These are phyloP conservation scores for Thalassia testudinum DNA, from an alignment of 116 monocot species.

Conservation along the genomic window DNA sequence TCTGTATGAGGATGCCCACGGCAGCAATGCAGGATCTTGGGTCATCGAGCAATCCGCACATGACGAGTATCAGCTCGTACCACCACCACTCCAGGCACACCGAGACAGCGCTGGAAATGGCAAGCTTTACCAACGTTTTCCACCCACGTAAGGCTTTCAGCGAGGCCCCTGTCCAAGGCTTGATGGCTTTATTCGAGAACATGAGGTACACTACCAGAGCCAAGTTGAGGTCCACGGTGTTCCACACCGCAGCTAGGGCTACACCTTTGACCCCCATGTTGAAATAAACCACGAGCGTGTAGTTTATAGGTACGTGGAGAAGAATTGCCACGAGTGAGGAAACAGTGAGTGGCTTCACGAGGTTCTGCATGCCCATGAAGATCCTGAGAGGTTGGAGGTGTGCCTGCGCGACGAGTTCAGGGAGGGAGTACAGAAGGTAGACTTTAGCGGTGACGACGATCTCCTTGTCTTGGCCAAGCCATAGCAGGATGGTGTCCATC, in stretches of 20 bases:
- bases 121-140: neutral
- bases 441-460: conserved; percentile 18
- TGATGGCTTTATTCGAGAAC: conserved; percentile 11
- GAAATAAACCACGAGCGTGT: conserved; percentile 26
- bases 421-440: conserved; percentile 32
- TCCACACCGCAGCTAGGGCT: conserved; percentile 17
- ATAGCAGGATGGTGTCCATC: conserved; percentile 20
- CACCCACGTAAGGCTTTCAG: conserved; percentile 3
- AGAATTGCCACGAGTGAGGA: conserved; percentile 13
- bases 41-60: conserved; percentile 36
- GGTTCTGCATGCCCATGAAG: conserved; percentile 28
- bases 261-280: conserved; percentile 29
- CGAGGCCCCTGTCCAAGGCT: conserved; percentile 11
- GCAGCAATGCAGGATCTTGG: conserved; percentile 36
- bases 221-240: conserved; percentile 17
- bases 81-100: conserved; percentile 78
- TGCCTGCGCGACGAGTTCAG: conserved; percentile 29
- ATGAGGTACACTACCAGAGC: conserved; percentile 14
- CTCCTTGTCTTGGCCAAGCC: conserved; percentile 20
- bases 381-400: conserved; percentile 30
- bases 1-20: conserved; percentile 51
- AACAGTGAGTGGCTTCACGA: conserved; percentile 19
- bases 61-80: conserved; percentile 58
- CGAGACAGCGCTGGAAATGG: conserved; percentile 21
- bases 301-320: conserved; percentile 38